Evolutionary conservation across 305 asterid species (phyloP), one percentile per base, ranked within the genome.

Genomic region (Fraxinus sp.): DNA sequence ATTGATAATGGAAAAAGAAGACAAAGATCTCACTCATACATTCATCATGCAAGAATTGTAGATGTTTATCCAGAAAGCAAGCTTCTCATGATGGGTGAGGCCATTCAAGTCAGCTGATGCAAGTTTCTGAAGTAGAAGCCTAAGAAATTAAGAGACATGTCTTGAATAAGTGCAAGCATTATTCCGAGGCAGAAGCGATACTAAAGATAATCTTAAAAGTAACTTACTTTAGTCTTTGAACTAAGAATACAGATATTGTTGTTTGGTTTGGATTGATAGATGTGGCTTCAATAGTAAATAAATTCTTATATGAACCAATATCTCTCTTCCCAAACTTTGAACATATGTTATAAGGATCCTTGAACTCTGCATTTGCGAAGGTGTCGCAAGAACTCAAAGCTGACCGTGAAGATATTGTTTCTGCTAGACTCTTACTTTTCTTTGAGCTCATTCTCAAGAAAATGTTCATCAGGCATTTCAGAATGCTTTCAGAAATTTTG

Each of bases 11-110:
- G 37, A 68, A 26, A 68, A 68, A 28, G 37, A 68, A 66, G 26
- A 18, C 26, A 76, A 16, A 39, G 36, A 80, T 66, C 0, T 49
- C n/a, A 28, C 5, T 79, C 92, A 10, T 89, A 93, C 97, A 85
- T 92, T 93, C 97, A 93, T 92, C 94, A 93, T 93, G 90, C 97
- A 93, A 0, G 95, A 88, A 88, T 94, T 94, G 88, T 94, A 94
- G 85, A 88, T 89, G 87, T 94, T 92, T 83, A 94, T 91, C 97
- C 98, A 94, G 85, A 91, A 94, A 79, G 98, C 96, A 30, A 94
- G 97, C 90, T 94, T 94, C 85, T 91, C 91, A 77, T 92, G 98
- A 87, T 92, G 97, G 75, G 81, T 88, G 68, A 91, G 92, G 82
- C 91, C 93, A 74, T 88, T 86, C 83, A 91, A 83, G 82, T 87